phyloP scores from a whole-genome alignment of 1,284 basidiomycete species.

The Sporisorium graminicola region DNA sequence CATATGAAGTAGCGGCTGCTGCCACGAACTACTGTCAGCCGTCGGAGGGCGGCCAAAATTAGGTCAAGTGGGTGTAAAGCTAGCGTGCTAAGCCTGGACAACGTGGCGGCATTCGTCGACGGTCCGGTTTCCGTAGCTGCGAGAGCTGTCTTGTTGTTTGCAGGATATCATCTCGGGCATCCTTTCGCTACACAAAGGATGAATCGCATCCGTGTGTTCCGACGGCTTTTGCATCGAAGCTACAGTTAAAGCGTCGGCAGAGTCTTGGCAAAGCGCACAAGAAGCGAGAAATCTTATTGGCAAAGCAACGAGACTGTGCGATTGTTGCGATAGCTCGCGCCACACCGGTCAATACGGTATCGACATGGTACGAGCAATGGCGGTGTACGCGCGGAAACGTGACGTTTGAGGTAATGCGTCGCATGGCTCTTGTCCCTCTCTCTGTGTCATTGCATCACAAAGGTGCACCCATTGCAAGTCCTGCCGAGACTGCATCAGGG shows the following conservation, averaged over 20 bases:
- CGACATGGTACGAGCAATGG: too few relatives aligned
- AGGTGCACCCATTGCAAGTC: too few relatives aligned
- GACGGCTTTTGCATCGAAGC: not conserved
- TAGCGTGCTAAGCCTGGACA: not conserved
- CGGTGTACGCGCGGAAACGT: too few relatives aligned
- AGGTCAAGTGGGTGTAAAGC: not conserved
- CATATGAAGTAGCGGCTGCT: not conserved
- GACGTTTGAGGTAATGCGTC: too few relatives aligned
- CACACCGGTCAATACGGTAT: too few relatives aligned
- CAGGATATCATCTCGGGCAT: not conserved
- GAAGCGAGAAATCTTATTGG: too few relatives aligned
- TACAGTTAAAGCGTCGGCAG: not conserved
- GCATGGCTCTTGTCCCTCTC: too few relatives aligned
- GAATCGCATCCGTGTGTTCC: not conserved
- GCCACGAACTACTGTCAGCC: not conserved
- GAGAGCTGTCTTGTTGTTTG: not conserved
- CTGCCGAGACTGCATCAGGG: too few relatives aligned
- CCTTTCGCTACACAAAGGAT: not conserved
- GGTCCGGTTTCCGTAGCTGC: slow-evolving; percentile 2
- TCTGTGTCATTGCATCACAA: too few relatives aligned
- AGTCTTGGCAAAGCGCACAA: not conserved
- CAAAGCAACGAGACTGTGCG: too few relatives aligned
- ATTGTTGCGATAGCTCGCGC: too few relatives aligned
- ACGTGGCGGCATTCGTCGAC: not conserved
- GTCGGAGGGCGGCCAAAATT: not conserved